Percentiles rank a stretch among this genome's conserved stretches.
These are phyloP conservation scores for Arachnomyces sp. DNA, from an alignment of 2,329 filamentous ascomycete species.

Conservation along the genomic window DNA sequence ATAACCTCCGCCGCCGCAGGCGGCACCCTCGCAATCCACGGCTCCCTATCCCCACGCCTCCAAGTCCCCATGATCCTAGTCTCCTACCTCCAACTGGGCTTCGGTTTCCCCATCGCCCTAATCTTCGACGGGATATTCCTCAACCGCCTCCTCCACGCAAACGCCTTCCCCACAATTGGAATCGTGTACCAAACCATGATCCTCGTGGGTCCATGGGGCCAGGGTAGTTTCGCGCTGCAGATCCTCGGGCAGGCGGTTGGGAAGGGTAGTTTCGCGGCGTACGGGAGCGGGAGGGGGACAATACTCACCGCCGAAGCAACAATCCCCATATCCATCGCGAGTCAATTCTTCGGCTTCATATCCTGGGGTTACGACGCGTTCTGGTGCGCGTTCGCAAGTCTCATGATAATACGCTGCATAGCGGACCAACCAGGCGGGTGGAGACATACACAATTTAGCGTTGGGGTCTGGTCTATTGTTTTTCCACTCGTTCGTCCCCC, in stretches of 20 bases:
- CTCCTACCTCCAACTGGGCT: slow-evolving; percentile 32
- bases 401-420: slow-evolving; percentile 25
- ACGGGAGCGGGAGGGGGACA: slow-evolving; percentile 22
- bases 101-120: slow-evolving; percentile 25
- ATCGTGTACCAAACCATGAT: slow-evolving; percentile 34
- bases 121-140: slow-evolving; percentile 27
- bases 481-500: slow-evolving; percentile 31
- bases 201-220: slow-evolving; percentile 32
- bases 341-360: slow-evolving; percentile 31
- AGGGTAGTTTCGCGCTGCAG: slow-evolving; percentile 34
- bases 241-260: slow-evolving; percentile 27
- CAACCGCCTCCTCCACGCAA: slow-evolving; percentile 22
- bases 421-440: slow-evolving; percentile 15
- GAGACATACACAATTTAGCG: slow-evolving; percentile 19
- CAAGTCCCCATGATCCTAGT: slow-evolving; percentile 34
- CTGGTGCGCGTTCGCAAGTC: slow-evolving; percentile 35
- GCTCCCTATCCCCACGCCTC: slow-evolving; percentile 19
- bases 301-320: slow-evolving; percentile 29
- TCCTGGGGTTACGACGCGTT: slow-evolving; percentile 35
- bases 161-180: slow-evolving; percentile 15
- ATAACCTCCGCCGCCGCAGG: slow-evolving; percentile 33
- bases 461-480: slow-evolving; percentile 29
- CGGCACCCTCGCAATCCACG: slow-evolving; percentile 26
- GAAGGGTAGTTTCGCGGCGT: slow-evolving; percentile 23
- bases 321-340: slow-evolving; percentile 22